phyloP scores from a whole-genome alignment of 345 rosid genomes.

The Eutrema heterophyllum region DNA sequence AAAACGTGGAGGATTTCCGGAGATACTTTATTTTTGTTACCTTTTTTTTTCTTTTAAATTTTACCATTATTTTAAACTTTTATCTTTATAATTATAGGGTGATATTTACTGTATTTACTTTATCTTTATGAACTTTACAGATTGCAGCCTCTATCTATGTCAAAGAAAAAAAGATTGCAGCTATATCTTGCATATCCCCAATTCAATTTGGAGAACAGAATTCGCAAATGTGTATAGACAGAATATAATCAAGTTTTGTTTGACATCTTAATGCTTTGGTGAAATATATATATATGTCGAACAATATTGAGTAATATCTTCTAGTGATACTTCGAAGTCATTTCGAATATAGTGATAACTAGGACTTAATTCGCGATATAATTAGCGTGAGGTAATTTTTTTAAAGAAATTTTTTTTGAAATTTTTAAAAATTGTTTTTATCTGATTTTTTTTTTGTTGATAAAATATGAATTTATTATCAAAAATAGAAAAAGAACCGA shows the following conservation, averaged over 20 bases:
- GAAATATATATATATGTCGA: no score
- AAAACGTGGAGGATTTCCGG: background rate
- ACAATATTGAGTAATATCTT: no score
- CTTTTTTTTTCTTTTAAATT: background rate
- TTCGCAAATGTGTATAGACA: background rate
- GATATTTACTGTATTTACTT: background rate
- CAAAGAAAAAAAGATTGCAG: background rate
- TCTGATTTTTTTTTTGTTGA: no score
- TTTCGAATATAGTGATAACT: background rate
- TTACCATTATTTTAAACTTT: background rate
- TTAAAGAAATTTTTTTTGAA: no score
- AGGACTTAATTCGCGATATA: no score
- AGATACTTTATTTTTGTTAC: background rate
- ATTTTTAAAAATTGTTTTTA: no score
- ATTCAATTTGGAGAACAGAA: constrained; percentile 2
- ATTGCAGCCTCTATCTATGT: background rate
- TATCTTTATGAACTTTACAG: constrained; percentile 14
- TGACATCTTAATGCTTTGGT: background rate
- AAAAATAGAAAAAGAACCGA: no score
- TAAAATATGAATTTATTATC: no score
- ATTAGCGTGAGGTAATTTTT: no score
- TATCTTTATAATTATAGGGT: background rate
- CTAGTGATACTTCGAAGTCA: no score
- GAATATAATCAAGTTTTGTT: no score
- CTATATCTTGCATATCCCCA: background rate